Conservation (phyloP, 2,329 filamentous ascomycete genomes). For the Scytalidium sp. region DNA sequence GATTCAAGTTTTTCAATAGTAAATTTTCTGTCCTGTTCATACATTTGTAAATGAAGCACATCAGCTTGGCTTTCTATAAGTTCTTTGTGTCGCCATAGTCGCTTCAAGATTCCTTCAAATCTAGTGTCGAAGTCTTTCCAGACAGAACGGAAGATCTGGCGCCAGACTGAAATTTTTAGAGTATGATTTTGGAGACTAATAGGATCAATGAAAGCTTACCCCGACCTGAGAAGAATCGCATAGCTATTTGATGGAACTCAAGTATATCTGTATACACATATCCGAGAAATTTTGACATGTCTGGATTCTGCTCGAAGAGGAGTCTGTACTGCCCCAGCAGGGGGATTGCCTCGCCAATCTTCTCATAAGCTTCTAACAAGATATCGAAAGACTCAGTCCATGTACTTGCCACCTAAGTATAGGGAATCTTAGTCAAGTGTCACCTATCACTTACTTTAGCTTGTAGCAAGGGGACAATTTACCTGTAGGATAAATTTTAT, state of each 20-base stretch:
- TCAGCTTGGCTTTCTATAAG: slow-evolving; percentile 27
- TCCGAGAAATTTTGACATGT: slow-evolving; percentile 29
- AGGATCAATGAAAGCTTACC: slow-evolving; percentile 12
- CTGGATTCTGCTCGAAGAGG: slow-evolving; percentile 24
- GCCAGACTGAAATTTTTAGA: slow-evolving; percentile 22
- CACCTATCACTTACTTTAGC: background rate
- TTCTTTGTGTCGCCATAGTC: slow-evolving; percentile 23
- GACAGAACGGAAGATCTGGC: slow-evolving; percentile 27
- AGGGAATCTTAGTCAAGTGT: background rate
- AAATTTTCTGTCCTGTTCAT: slow-evolving; percentile 8
- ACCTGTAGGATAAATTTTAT: slow-evolving; percentile 34
- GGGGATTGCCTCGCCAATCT: slow-evolving; percentile 36
- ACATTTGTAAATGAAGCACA: slow-evolving; percentile 14
- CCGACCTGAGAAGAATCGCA: slow-evolving; percentile 25
- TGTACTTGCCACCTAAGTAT: slow-evolving; percentile 25
- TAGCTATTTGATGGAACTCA: slow-evolving; percentile 33
- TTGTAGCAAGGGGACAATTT: background rate
- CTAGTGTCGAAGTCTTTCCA: slow-evolving; percentile 29
- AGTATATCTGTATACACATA: slow-evolving; percentile 36
- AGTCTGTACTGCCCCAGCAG: slow-evolving; percentile 29
- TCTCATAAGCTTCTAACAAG: slow-evolving; percentile 34
- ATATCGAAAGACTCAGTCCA: slow-evolving; percentile 32
- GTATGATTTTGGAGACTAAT: slow-evolving; percentile 3
- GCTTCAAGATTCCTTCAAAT: slow-evolving; percentile 25
- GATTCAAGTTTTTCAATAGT: slow-evolving; percentile 18